Base-by-base conservation (phyloP, 768 basidiomycete genomes). In the Cystobasidium onofrii region DNA sequence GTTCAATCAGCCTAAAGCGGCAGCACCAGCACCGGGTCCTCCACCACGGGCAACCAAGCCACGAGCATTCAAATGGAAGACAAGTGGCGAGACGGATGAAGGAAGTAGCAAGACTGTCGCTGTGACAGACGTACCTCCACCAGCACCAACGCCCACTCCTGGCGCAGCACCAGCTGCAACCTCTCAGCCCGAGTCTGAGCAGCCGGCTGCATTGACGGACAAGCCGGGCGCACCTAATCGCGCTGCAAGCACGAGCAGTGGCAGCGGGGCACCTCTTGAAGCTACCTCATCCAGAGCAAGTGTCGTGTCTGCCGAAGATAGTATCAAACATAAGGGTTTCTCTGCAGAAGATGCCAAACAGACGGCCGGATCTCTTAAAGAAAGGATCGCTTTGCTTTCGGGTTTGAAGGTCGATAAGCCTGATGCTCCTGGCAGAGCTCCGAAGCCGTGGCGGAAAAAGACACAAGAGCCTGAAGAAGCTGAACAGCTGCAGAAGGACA, bases 1-100 rank as follows among this genome's bases (percentile, higher is more conserved):
- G 69, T 71, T 71, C 69, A 71, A 71, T 60, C 69, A 71, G 54
- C 69, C 69, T 10, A 71, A 71, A 31, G 69, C 57, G 13, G 57
- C 52, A 36, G 69, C 69, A 10, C 34, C 69, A n/a, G 39, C 66
- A 20, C 44, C 66, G 31, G 57, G 57, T 15, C 69, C 69, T 9
- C 69, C 65, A 29, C 65, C 69, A 10, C 52, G 43, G 20, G 31
- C 69, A 17, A 33, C 69, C n/a, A 71, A 71, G 36, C 69, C 69
- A 33, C 33, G 39, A 13, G 69, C 43, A 27, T 71, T 71, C 69
- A 71, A 71, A 36, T 71, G 69, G 69, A 71, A 71, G 55, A 71
- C 69, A n/a, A 71, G 69, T 36, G 41, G 43, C 43, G 54, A 71
- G 55, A 17, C 27, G 9, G 29, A 36, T 1, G 31, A 46, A 36